Conservation (phyloP, 163 green algal species). For the Botryococcus braunii region DNA sequence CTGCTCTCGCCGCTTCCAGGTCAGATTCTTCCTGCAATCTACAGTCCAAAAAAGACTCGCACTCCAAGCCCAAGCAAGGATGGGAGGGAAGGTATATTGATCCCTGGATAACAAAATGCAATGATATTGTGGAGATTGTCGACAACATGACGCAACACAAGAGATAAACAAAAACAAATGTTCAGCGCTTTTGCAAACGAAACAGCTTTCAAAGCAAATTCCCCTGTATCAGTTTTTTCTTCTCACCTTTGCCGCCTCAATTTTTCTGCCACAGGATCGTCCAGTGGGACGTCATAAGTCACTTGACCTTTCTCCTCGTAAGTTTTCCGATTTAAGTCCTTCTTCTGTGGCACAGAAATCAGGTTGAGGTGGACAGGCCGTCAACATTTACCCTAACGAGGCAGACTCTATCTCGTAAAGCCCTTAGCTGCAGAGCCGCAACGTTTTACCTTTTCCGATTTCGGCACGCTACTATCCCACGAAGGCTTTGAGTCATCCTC, state of each 20-base stretch:
- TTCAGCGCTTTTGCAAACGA: background rate
- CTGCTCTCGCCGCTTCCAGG: constrained; percentile 43
- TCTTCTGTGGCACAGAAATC: constrained; percentile 21
- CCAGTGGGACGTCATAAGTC: constrained; percentile 51
- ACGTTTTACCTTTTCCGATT: constrained; percentile 35
- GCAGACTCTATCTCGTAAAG: background rate
- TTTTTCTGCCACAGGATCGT: constrained; percentile 72
- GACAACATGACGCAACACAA: too few relatives aligned
- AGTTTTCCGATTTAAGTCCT: constrained; percentile 59
- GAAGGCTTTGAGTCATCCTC: constrained; percentile 46
- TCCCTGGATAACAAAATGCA: too few relatives aligned
- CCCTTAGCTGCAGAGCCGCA: too few relatives aligned
- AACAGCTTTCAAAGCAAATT: too few relatives aligned
- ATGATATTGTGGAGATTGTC: too few relatives aligned
- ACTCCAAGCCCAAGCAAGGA: too few relatives aligned
- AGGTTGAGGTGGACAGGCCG: too few relatives aligned
- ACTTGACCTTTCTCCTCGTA: constrained; percentile 26
- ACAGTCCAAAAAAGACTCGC: constrained; percentile 2
- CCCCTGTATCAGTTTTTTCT: too few relatives aligned
- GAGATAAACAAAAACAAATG: background rate
- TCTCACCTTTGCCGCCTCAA: constrained; percentile 57
- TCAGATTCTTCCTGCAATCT: constrained; percentile 67
- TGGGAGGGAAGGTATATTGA: too few relatives aligned
- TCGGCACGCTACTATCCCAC: constrained; percentile 36
- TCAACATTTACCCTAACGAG: too few relatives aligned